Percentiles rank a stretch among this genome's conserved stretches.
These are phyloP conservation scores for Arachnopeziza araneosa DNA, from an alignment of 2,329 filamentous ascomycete genomes.

Conservation along the genomic window DNA sequence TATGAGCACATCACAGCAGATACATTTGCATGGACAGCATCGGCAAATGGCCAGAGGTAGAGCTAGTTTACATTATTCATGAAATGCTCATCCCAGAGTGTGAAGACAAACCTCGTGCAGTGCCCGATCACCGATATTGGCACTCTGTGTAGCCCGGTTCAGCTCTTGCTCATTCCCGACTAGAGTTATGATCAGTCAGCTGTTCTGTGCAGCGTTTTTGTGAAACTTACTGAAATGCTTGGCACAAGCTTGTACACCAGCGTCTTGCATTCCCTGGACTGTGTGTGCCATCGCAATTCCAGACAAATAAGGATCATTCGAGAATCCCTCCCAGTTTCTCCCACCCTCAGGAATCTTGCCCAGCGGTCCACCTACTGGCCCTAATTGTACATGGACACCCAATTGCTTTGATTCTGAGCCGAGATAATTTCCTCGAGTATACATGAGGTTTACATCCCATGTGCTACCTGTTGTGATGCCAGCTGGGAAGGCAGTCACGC, in stretches of 20 bases:
- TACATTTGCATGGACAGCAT: constrained; percentile 61
- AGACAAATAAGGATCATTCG: constrained; percentile 69
- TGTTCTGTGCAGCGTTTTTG: not conserved
- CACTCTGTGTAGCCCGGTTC: constrained; percentile 47
- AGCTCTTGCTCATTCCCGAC: constrained; percentile 66
- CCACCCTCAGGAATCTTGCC: constrained; percentile 67
- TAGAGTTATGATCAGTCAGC: constrained; percentile 22
- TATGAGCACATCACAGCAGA: constrained; percentile 69
- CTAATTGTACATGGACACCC: constrained; percentile 70
- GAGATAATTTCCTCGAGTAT: constrained; percentile 62
- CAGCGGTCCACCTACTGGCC: constrained; percentile 69
- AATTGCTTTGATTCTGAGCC: constrained; percentile 64
- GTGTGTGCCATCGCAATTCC: constrained; percentile 58
- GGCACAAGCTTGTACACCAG: constrained; percentile 45
- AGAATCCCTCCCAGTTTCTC: constrained; percentile 80
- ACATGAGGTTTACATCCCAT: constrained; percentile 73
- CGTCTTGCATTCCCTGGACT: constrained; percentile 50
- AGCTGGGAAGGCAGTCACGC: constrained; percentile 72
- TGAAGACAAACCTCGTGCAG: constrained; percentile 64
- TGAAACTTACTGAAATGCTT: constrained; percentile 47
- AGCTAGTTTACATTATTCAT: constrained; percentile 8
- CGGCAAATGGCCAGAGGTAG: constrained; percentile 51
- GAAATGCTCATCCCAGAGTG: constrained; percentile 16
- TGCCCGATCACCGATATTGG: constrained; percentile 58
- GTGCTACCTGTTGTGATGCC: constrained; percentile 74